Conservation (phyloP, 192 early-diverging fungal genomes). For the Irineochytrium annulatum region DNA sequence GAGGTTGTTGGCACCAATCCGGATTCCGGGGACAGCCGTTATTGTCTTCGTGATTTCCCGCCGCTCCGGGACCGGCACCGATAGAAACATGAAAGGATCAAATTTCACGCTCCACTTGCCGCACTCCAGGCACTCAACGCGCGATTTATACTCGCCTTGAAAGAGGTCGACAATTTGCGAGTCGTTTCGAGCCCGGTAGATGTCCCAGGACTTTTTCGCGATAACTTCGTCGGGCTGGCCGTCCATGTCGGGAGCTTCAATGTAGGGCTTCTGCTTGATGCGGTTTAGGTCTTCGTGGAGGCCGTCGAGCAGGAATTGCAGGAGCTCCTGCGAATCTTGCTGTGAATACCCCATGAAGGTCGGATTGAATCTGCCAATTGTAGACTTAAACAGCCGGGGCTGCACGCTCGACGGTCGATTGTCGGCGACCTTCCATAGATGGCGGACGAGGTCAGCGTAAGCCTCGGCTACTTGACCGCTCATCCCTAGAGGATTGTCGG, state of each 20-base stretch:
- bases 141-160: slow-evolving; percentile 67
- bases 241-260: slow-evolving; percentile 72
- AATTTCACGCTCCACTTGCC: slow-evolving; percentile 66
- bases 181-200: slow-evolving; percentile 72
- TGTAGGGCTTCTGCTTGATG: slow-evolving; percentile 72
- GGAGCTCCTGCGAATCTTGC: slow-evolving; percentile 82
- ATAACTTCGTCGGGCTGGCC: slow-evolving; percentile 63
- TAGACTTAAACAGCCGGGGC: slow-evolving; percentile 75
- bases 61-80: slow-evolving; percentile 70
- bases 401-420: slow-evolving; percentile 41
- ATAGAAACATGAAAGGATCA: slow-evolving; percentile 78
- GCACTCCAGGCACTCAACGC: slow-evolving; percentile 54
- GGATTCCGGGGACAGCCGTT: neutral
- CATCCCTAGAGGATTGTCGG: slow-evolving; percentile 67
- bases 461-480: slow-evolving; percentile 67
- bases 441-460: slow-evolving; percentile 55
- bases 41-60: slow-evolving; percentile 45
- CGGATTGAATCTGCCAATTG: slow-evolving; percentile 54
- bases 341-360: slow-evolving; percentile 72
- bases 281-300: slow-evolving; percentile 86
- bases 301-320: slow-evolving; percentile 76
- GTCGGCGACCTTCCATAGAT: slow-evolving; percentile 31
- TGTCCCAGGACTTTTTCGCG: slow-evolving; percentile 68
- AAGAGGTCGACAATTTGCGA: slow-evolving; percentile 74
- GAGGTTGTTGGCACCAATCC: neutral